Base-by-base conservation (phyloP, 176 grass and related monocot species). In the Melocanna baccifera region DNA sequence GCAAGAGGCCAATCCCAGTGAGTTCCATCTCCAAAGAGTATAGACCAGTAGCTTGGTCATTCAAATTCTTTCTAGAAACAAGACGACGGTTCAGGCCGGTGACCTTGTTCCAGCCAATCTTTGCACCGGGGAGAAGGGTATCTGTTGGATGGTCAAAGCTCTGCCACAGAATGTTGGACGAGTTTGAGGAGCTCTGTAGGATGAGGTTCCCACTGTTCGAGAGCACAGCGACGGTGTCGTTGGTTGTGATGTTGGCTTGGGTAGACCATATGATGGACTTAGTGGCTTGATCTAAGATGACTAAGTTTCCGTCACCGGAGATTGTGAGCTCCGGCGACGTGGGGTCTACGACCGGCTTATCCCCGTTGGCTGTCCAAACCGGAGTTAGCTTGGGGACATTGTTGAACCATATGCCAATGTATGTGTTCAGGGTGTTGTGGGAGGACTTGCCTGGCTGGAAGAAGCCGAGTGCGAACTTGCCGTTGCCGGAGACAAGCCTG, bases 91-190 rank as follows among this genome's bases (percentile, higher is more conserved):
- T 83, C n/a, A 88, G 26, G 0, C 81, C 71, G 20, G 82, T 87
- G 43, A 34, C 72, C n/a, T 82, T 84, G 77, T 89, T 78, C 51
- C 80, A 45, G 14, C 90, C 79, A 7, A 92, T 56, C 65, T 78
- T 90, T 26, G 63, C 83, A 6, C 81, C 91, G 0, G 81, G 42
- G 13, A 90, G 22, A 78, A 86, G 47, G 10, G 88, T 88, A 26
- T 93, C 77, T 1, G 88, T 82, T 1, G 81, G 88, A 29, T 90
- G 48, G 55, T 90, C 81, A 40, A 93, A 90, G 83, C 91, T 93
- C 69, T 93, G 84, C 91, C 91, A 93, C 53, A 84, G 19, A 16
- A 85, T 40, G 58, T 32, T 30, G 25, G 76, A 80, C 12, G 82
- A 52, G 37, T 79, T 53, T 23, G 34, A 20, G 28, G 36, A 28